A percentile compares a stretch with the other conserved stretches of the same genome.
Evolutionary conservation across 2,329 filamentous ascomycete genomes (phyloP).

Genomic region (Colletotrichum falcatum): DNA sequence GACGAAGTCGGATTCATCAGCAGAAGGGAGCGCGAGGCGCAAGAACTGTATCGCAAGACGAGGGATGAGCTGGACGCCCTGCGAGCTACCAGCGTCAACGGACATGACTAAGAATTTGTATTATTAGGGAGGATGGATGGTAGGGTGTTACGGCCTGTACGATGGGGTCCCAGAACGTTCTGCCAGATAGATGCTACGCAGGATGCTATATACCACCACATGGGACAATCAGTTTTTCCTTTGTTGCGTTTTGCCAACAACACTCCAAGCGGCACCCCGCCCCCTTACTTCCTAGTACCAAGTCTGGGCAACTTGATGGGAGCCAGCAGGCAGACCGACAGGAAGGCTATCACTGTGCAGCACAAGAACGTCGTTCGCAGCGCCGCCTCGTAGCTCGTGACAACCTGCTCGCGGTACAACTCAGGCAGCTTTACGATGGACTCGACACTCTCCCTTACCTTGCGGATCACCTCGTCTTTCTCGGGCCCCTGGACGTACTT

Average conservation of each 20-base stretch:
- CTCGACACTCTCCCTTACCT: constrained; percentile 66
- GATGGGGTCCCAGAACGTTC: constrained; percentile 7
- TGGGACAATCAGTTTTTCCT: neutral
- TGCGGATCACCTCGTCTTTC: constrained; percentile 66
- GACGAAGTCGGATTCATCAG: constrained; percentile 87
- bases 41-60: constrained; percentile 82
- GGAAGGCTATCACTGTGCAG: constrained; percentile 59
- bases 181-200: constrained; percentile 18
- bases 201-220: constrained; percentile 3
- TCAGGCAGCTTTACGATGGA: constrained; percentile 60
- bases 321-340: constrained; percentile 60
- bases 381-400: constrained; percentile 65
- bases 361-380: constrained; percentile 61
- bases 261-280: too few species aligned
- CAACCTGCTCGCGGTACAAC: constrained; percentile 65
- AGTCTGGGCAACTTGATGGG: constrained; percentile 67
- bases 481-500: constrained; percentile 68
- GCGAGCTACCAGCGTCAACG: constrained; percentile 49
- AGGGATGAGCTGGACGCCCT: constrained; percentile 82
- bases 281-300: constrained; percentile 54
- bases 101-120: constrained; percentile 24
- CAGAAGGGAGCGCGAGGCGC: constrained; percentile 87
- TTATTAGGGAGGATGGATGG: constrained; percentile 11
- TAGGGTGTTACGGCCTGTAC: constrained; percentile 5
- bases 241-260: neutral